Base-by-base conservation (phyloP, 2,329 filamentous ascomycete species). In the Claviceps humidiphila region DNA sequence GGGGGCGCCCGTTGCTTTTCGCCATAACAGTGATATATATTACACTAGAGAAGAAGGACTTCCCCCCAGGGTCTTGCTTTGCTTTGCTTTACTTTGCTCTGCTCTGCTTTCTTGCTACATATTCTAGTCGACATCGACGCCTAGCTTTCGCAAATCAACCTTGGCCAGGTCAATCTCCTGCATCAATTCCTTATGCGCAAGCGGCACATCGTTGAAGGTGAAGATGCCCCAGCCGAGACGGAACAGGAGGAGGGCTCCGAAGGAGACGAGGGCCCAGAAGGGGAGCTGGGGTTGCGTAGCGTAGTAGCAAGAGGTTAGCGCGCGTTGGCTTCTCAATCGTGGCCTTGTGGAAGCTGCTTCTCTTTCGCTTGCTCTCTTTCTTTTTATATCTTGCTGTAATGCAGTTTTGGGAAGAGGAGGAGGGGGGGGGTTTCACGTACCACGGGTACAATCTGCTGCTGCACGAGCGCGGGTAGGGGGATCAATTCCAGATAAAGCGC, bases 191-290 rank as follows among this genome's bases (percentile, higher is more conserved):
- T 84, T 81, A 71, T 97, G 86, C 50, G 93, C 93, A 56, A 88
- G 80, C 51, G 91, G 90, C 48, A 94, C 89, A 70, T 97, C 90
- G 75, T 95, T 93, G 78, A 98, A 98, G 53, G 89, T 95, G 66
- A 95, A 77, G 61, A 98, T 87, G 58, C 93, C 93, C 74, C 82
- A 86, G 62, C 93, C 93, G 56, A 98, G 85, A 61, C 89, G 88
- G 73, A 85, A 89, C 58, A 98, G 84, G 20, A 98, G 84, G 71
- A 89, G 90, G 57, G 90, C 86, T 69, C 90, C 93, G 65, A 97
- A 90, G 22, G 87, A 83, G 59, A 98, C 87, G 61, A 97, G 76
- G 47, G 81, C 82, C 87, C 91, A 98, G 74, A 96, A 87, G 53
- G 93, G 93, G 47, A 97, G 80, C 90, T 96, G 38, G 41, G 8